These are phyloP conservation scores for Penicillium italicum DNA, from an alignment of 2,329 filamentous ascomycete species.

Conservation along the genomic window DNA sequence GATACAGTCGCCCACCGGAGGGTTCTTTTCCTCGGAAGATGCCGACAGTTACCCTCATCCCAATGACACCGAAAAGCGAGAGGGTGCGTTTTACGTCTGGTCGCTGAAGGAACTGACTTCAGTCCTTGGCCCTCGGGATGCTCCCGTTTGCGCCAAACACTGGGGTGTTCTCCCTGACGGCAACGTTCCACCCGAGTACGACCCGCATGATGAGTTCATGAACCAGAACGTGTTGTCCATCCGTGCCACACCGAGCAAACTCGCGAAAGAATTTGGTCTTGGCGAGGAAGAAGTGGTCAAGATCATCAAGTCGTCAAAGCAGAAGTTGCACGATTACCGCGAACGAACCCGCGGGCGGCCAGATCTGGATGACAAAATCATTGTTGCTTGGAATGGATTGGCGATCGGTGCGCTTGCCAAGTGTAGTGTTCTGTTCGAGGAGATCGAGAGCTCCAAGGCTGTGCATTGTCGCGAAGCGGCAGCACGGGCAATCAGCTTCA, in stretches of 20 bases:
- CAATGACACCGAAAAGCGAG: constrained; percentile 76
- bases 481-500: constrained; percentile 65
- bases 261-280: constrained; percentile 72
- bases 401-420: constrained; percentile 79
- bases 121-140: constrained; percentile 66
- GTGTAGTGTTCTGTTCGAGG: constrained; percentile 64
- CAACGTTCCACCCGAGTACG: constrained; percentile 77
- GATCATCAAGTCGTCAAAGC: constrained; percentile 64
- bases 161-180: constrained; percentile 82
- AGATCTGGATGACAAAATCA: constrained; percentile 79
- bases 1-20: constrained; percentile 65
- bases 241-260: constrained; percentile 61
- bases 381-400: constrained; percentile 84
- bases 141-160: constrained; percentile 72
- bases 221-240: constrained; percentile 86
- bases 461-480: constrained; percentile 63
- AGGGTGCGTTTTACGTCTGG: constrained; percentile 95
- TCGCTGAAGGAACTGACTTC: constrained; percentile 79
- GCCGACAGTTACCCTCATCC: constrained; percentile 75
- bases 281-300: constrained; percentile 64
- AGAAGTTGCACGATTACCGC: constrained; percentile 67
- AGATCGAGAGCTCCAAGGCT: constrained; percentile 56
- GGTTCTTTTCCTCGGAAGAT: constrained; percentile 84
- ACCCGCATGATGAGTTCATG: constrained; percentile 90
- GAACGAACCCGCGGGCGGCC: constrained; percentile 72